Evolutionary conservation across 257 asterid genomes (phyloP), one percentile per base, ranked within the genome.

Genomic region (Nicotiana otophora): DNA sequence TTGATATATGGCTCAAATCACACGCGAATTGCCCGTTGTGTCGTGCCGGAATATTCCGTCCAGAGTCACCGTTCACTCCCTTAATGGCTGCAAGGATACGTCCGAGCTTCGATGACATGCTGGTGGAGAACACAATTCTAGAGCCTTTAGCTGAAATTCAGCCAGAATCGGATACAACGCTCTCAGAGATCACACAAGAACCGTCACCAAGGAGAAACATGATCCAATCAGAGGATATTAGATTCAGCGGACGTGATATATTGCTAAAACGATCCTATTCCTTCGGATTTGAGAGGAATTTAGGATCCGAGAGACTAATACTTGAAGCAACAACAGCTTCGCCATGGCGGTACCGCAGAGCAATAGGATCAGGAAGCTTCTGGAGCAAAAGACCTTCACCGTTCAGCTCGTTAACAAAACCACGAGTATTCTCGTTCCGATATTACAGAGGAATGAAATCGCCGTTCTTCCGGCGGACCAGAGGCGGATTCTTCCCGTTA

Each of bases 21-120:
- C 98, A 96, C 87, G 97, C 98, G 16, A 94, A 96, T 75, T 96
- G 99, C 82, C 99, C 99, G 9, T 87, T 96, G 76, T 96, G 99
- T 84, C 93, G 99, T 0, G 97, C 99, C 17, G 90, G 90, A 1
- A 90, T 96, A 75, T 92, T 91, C 88, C 91, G 88, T 3, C 91
- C 89, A 39, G 94, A 96, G 16, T 92, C 99, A 63, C 98, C 98
- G 30, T 92, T 96, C 82, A 89, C 93, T 2, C 99, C 99, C 39
- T 69, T 96, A 19, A 96, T 96, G 99, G 94, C 98, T 0, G 92
- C 94, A 8, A 89, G 99, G 66, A 94, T 96, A 51, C 89, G 98
- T 4, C 99, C 98, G 0, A 91, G 94, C 74, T 90, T 94, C 42
- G 99, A 96, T 7, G 98, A 93, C 39, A 85, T 96, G 75, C 61